These are phyloP conservation scores for Camillea tinctor DNA, from an alignment of 2,329 filamentous ascomycete species.

Conservation along the genomic window DNA sequence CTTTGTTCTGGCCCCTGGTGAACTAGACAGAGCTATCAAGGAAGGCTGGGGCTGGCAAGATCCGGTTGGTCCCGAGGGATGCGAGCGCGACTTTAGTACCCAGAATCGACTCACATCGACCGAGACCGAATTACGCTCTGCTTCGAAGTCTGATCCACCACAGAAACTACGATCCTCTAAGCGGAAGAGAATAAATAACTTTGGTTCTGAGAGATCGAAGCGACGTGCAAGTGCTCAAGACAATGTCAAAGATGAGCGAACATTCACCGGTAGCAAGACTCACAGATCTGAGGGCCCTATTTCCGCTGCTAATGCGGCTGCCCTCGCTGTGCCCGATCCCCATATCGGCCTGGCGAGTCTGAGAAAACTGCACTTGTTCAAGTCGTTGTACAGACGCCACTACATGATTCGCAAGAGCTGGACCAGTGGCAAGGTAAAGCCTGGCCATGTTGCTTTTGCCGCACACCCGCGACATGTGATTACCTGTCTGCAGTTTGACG, in stretches of 20 bases:
- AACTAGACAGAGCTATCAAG: conserved; percentile 79
- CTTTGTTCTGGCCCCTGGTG: conserved; percentile 73
- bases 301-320: conserved; percentile 83
- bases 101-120: conserved; percentile 51
- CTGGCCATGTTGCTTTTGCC: conserved; percentile 91
- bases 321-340: conserved; percentile 76
- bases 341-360: conserved; percentile 75
- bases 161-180: conserved; percentile 51
- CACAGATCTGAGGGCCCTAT: conserved; percentile 77
- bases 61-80: conserved; percentile 70
- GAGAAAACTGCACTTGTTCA: conserved; percentile 86
- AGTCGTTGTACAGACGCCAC: conserved; percentile 91
- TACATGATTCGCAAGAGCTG: conserved; percentile 87
- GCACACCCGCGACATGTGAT: conserved; percentile 96
- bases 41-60: conserved; percentile 99
- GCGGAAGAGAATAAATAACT: conserved; percentile 53
- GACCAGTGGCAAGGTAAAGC: conserved; percentile 83
- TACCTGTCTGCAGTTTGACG: conserved; percentile 95
- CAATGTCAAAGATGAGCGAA: conserved; percentile 41
- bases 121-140: conserved; percentile 50
- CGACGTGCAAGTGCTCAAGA: conserved; percentile 52
- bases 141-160: conserved; percentile 40
- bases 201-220: conserved; percentile 51
- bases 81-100: conserved; percentile 75
- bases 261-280: conserved; percentile 41